These are phyloP conservation scores for Tillandsia leiboldiana DNA, from an alignment of 176 grass and related monocot species.

Conservation along the genomic window DNA sequence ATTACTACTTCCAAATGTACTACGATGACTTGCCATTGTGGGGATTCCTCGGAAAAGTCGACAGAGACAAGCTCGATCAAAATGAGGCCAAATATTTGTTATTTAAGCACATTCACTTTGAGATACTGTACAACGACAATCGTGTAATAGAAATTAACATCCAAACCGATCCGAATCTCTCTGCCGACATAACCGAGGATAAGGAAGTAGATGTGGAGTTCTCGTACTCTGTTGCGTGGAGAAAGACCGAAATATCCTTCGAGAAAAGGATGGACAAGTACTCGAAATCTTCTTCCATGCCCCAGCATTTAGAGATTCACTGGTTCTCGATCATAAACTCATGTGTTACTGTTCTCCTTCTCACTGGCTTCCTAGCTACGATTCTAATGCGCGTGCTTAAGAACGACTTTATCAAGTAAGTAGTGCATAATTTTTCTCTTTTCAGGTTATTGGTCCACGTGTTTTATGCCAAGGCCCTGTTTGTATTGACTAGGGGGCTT, in stretches of 20 bases:
- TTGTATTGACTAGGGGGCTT: too few species aligned
- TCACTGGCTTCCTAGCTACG: constrained; percentile 87
- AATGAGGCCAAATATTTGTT: constrained; percentile 36
- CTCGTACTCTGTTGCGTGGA: constrained; percentile 87
- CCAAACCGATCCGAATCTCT: constrained; percentile 60
- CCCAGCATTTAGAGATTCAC: constrained; percentile 93
- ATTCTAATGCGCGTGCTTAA: constrained; percentile 89
- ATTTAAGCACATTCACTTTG: constrained; percentile 94
- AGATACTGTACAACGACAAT: constrained; percentile 69
- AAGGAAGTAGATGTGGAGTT: constrained; percentile 73
- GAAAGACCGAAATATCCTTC: constrained; percentile 62
- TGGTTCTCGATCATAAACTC: constrained; percentile 98
- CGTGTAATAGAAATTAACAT: constrained; percentile 77
- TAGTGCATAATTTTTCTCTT: constrained; percentile 9
- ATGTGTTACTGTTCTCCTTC: constrained; percentile 74
- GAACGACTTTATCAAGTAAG: constrained; percentile 95
- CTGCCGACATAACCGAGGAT: constrained; percentile 68
- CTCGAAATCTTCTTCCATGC: constrained; percentile 77
- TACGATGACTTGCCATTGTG: constrained; percentile 92
- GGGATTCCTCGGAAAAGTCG: constrained; percentile 89
- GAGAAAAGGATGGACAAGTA: constrained; percentile 94
- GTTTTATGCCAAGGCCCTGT: constrained; percentile 8
- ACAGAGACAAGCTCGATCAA: constrained; percentile 43
- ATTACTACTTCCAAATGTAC: constrained; percentile 98
- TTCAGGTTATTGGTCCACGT: constrained; percentile 2